Evolutionary conservation across 2,329 filamentous ascomycete species (phyloP), one percentile per base, ranked within the genome.

Genomic region (Blumeriella jaapii): DNA sequence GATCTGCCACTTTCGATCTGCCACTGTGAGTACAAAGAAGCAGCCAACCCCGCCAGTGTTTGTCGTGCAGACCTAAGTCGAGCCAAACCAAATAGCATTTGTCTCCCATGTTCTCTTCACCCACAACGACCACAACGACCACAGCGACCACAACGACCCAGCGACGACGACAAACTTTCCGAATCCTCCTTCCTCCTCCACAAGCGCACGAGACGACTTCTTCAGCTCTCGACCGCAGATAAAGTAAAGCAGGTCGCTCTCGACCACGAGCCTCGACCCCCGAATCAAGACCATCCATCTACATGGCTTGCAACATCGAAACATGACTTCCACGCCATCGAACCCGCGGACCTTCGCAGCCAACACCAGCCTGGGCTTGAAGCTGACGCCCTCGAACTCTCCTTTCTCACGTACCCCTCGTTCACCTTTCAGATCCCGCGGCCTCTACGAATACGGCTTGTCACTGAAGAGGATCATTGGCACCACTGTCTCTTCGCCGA

Each of bases 381-480:
- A 75, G 61, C 60, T 79, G 48, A 86, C 83, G 38, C 82, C 85
- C 37, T 78, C 82, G 40, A 84, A 76, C 57, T 86, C 83, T 39
- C 82, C 83, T 36, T 78, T 72, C 52, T 56, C 75, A 30, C 67
- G 68, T 39, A 71, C 72, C 20, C 69, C 72, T 20, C 72, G 78
- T 54, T 80, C 82, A 31, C 74, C 80, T 18, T 59, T 46, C 19
- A 54, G 51, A 23, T 55, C 66, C 41, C 69, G 71, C 31, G 39
- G 56, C 29, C 47, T 57, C 9, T 61, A 64, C 40, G 71, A 77
- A 39, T 65, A 71, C 14, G 69, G 70, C 25, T 67, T 95, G 28
- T 79, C 79, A 24, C 65, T 95, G 42, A 79, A 78, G 57, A 77
- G 84, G 44, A 85, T 96, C 38, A 82, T 96, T 52, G 91, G 91